Conservation (phyloP, 805 yeast genomes). For the Kregervanrija pseudodelftensis region DNA sequence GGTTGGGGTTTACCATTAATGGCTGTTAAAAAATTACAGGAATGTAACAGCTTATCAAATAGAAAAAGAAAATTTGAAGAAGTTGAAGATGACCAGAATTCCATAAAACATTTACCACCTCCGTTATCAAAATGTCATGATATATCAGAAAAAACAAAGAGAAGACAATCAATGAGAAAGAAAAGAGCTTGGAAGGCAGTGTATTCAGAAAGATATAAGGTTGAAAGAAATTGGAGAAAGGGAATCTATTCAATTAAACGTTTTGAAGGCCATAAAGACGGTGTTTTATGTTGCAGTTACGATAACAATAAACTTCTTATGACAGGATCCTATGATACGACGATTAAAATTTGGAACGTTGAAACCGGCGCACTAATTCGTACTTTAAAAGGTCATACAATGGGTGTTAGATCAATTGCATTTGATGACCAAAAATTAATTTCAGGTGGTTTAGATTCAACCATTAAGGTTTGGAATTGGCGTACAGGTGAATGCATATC, state of each 20-base stretch:
- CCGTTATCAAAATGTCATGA: conserved; percentile 15
- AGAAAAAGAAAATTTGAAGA: conserved; percentile 20
- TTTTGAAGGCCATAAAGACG: conserved; percentile 80
- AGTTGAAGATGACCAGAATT: conserved; percentile 14
- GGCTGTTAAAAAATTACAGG: conserved; percentile 64
- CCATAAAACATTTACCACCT: conserved; percentile 18
- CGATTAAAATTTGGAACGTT: conserved; percentile 90
- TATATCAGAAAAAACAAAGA: conserved; percentile 6
- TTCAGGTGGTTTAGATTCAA: conserved; percentile 86
- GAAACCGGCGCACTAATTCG: conserved; percentile 69
- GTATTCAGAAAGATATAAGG: conserved; percentile 81
- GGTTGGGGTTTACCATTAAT: conserved; percentile 98
- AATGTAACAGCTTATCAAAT: conserved; percentile 11
- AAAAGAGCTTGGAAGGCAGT: conserved; percentile 95
- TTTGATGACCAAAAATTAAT: conserved; percentile 87
- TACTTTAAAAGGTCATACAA: conserved; percentile 80
- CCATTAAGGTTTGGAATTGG: conserved; percentile 94
- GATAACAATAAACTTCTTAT: conserved; percentile 67
- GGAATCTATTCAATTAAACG: conserved; percentile 60
- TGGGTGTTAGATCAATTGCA: conserved; percentile 77
- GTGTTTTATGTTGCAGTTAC: conserved; percentile 82
- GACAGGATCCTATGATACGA: conserved; percentile 89
- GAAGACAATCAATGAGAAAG: conserved; percentile 23
- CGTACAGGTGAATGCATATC: conserved; percentile 91
- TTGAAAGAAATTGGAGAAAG: conserved; percentile 92